A percentile compares a stretch with the other conserved stretches of the same genome.
Conservation (phyloP, 192 early-diverging fungal genomes). For the Lobosporangium transversale region DNA sequence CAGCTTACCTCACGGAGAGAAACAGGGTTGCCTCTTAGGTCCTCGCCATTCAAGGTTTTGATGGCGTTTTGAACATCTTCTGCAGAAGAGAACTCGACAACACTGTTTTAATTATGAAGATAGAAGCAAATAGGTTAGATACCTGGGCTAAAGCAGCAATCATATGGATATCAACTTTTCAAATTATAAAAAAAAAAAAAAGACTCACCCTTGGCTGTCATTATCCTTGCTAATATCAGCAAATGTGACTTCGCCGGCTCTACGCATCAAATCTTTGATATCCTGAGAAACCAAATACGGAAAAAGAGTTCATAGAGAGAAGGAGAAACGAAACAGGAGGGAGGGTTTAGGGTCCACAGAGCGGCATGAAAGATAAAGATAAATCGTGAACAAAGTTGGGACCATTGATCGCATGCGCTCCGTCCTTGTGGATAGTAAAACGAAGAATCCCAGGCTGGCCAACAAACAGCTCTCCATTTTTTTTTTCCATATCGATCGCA, state of each 20-base stretch:
- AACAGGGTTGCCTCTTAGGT: constrained; percentile 73
- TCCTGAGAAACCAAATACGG: constrained; percentile 70
- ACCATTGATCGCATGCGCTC: constrained; percentile 13
- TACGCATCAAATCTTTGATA: constrained; percentile 95
- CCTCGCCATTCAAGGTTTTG: constrained; percentile 81
- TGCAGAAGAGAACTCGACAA: constrained; percentile 88
- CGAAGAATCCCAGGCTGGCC: constrained; percentile 14
- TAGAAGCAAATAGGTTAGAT: too few species aligned
- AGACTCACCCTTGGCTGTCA: constrained; percentile 81
- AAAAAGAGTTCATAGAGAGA: constrained; percentile 39
- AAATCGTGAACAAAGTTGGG: too few species aligned
- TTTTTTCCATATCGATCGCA: not conserved
- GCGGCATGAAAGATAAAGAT: constrained; percentile 38
- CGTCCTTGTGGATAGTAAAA: not conserved
- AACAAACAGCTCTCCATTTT: constrained; percentile 18
- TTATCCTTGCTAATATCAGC: constrained; percentile 88
- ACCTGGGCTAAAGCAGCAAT: too few species aligned
- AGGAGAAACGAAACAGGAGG: constrained; percentile 36
- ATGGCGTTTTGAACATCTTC: constrained; percentile 89
- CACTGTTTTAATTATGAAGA: constrained; percentile 62
- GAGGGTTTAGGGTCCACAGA: constrained; percentile 52
- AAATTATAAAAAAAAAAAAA: too few species aligned
- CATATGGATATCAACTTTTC: too few species aligned
- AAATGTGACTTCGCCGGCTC: constrained; percentile 94
- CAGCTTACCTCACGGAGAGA: constrained; percentile 71